Base-by-base conservation (phyloP, 2,329 filamentous ascomycete genomes). In the Ophiocordyceps robertsii region DNA sequence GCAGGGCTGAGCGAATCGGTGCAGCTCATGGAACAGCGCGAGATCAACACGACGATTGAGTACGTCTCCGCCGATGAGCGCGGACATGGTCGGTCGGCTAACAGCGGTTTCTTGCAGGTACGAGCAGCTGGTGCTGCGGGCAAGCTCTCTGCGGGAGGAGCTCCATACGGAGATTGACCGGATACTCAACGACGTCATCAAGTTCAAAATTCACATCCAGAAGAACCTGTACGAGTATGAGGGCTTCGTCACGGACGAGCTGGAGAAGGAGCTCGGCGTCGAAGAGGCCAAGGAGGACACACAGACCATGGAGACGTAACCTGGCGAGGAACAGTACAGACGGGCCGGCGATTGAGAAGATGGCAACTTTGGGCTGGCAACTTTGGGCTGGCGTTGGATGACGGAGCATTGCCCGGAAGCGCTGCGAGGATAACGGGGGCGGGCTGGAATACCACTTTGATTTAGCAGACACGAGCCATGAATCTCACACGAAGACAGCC, bases 31-130 rank as follows among this genome's bases (percentile, higher is more conserved):
- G 88, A 95, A 60, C 90, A 95, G 62, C 74, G 86, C 43, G 89
- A 96, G 67, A 95, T 96, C 77, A 94, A 89, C 54, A 92, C 87
- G 12, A 93, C 90, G 46, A 92, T 96, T 53, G 89, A 96, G 84
- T 90, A 69, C 58, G 82, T 72, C 14, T 40, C 14, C 13, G 14
- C 14, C 13, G 4, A 14, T 9, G 14, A 13, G n/a, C 33, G 17
- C n/a, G 33, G 8, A 16, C 33, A 17, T 3, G 5, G 32, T 29
- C 8, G 30, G 16, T 7, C 13, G 6, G 31, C 40, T 39, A 2
- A 19, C 16, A 16, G 31, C 21, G 13, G 10, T 36, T 16, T n/a
- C 16, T 7, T 45, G 4, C 17, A 90, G 85, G 56, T 93, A 95
- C 57, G 90, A 96, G 58, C 88, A 95, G 58, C 68, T 96, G 39